These are phyloP conservation scores for Coleophoma cylindrospora DNA, from an alignment of 2,329 filamentous ascomycete species.

Conservation along the genomic window DNA sequence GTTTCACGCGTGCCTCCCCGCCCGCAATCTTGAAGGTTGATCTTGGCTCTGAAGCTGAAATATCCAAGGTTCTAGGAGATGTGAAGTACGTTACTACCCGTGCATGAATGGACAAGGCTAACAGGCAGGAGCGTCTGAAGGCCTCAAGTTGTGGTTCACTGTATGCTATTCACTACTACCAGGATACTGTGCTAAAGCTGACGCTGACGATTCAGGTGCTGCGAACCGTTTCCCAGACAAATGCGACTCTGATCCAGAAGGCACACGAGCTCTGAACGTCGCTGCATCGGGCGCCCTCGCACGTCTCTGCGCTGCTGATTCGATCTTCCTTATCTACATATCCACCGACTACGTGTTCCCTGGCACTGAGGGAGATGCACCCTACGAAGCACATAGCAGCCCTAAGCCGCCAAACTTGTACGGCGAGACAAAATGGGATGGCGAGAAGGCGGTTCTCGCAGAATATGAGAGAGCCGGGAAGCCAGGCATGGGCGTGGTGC, in stretches of 20 bases:
- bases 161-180: conserved; percentile 39
- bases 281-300: conserved; percentile 65
- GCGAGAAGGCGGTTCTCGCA: conserved; percentile 65
- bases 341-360: conserved; percentile 81
- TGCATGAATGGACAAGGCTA: conserved; percentile 6
- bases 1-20: conserved; percentile 68
- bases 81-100: conserved; percentile 42
- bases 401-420: conserved; percentile 76
- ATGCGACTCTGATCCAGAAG: conserved; percentile 74
- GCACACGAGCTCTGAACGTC: conserved; percentile 70
- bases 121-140: conserved; percentile 33
- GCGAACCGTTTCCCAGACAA: conserved; percentile 86
- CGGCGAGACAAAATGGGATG: conserved; percentile 67
- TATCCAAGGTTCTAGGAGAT: conserved; percentile 45
- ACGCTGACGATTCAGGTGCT: conserved; percentile 50
- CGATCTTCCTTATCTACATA: conserved; percentile 67
- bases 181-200: background rate
- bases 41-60: conserved; percentile 30
- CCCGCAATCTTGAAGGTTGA: conserved; percentile 50
- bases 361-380: conserved; percentile 71
- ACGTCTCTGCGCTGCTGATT: conserved; percentile 54
- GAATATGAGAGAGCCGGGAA: conserved; percentile 45
- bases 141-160: conserved; percentile 76
- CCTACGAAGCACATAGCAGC: conserved; percentile 62
- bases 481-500: conserved; percentile 56